phyloP scores from a whole-genome alignment of 2,329 filamentous ascomycete species.

The Colletotrichum lindemuthianum region DNA sequence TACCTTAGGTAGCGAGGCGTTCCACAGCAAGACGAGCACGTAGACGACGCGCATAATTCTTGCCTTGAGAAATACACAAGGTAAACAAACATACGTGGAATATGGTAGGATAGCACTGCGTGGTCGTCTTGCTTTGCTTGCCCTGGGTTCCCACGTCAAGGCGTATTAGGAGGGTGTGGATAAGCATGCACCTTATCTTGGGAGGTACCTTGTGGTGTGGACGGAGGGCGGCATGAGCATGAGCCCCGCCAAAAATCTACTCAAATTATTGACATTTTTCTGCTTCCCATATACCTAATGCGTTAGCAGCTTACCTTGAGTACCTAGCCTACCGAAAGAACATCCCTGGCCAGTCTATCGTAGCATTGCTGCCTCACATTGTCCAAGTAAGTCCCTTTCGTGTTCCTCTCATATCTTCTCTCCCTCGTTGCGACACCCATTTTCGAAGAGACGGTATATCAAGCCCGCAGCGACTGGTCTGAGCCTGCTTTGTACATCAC shows the following conservation, averaged over 20 bases:
- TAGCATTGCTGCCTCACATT: constrained; percentile 34
- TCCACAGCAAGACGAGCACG: too few relatives aligned
- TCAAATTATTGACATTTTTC: constrained; percentile 36
- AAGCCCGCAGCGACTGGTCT: constrained; percentile 16
- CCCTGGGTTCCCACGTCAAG: too few relatives aligned
- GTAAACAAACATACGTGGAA: too few relatives aligned
- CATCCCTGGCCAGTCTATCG: constrained; percentile 4
- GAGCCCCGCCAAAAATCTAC: constrained; percentile 34
- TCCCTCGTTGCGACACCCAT: background rate
- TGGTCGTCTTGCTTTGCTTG: too few relatives aligned
- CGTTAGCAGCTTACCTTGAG: constrained; percentile 15
- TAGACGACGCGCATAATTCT: background rate
- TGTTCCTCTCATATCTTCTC: constrained; percentile 10
- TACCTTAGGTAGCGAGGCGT: background rate
- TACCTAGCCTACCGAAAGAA: too few relatives aligned
- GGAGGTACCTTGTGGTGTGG: background rate
- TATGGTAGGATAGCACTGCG: too few relatives aligned
- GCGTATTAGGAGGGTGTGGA: too few relatives aligned
- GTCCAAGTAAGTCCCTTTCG: constrained; percentile 23
- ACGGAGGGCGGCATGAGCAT: constrained; percentile 2
- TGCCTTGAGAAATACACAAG: background rate
- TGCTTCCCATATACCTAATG: constrained; percentile 34
- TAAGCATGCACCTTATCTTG: too few relatives aligned
- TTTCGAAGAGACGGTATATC: constrained; percentile 10
- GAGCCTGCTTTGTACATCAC: constrained; percentile 7